Evolutionary conservation across 139 green algal genomes (phyloP).

Genomic region (Chlamydomonas sp.): DNA sequence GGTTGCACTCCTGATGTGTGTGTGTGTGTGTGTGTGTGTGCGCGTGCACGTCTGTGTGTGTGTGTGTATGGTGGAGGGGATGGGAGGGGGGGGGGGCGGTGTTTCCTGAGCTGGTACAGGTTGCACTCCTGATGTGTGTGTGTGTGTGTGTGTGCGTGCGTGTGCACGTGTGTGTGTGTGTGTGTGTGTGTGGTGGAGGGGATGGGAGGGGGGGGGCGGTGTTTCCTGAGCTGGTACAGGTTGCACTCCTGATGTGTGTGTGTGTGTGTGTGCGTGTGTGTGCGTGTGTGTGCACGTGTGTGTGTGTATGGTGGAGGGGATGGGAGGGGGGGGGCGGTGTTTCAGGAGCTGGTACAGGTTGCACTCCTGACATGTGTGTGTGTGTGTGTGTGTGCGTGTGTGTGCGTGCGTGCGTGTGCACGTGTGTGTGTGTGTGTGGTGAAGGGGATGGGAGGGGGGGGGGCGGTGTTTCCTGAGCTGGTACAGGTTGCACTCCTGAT

Average conservation of each 20-base stretch:
- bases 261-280: not conserved
- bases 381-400: not conserved
- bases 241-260: constrained; percentile 87
- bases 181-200: not conserved
- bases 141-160: not conserved
- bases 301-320: not conserved
- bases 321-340: not conserved
- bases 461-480: constrained; percentile 84
- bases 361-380: not conserved
- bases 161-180: not conserved
- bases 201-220: constrained; percentile 30
- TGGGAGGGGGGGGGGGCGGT: not conserved
- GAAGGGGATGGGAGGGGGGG: not conserved
- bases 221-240: constrained; percentile 92
- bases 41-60: not conserved
- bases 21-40: not conserved
- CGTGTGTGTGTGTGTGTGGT: not conserved
- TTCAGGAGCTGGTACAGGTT: not conserved
- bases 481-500: constrained; percentile 89
- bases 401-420: not conserved
- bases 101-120: not conserved
- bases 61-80: not conserved
- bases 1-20: constrained; percentile 83
- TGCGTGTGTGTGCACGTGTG: not conserved
- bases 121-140: not conserved